phyloP scores from a whole-genome alignment of 164 flowering plant species.

The Echeveria elegans region DNA sequence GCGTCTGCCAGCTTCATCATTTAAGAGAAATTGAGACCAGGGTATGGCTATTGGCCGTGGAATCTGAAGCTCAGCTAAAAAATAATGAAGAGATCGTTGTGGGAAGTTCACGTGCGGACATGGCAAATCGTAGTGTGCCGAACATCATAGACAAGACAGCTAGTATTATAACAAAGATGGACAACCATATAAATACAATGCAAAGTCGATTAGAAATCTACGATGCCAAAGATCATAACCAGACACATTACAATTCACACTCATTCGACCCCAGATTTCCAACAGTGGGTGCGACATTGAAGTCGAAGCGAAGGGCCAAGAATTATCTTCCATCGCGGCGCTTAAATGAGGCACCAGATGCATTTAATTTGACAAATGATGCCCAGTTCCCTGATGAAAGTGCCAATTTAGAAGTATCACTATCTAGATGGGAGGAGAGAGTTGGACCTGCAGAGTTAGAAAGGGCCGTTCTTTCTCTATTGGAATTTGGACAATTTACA shows the following conservation, averaged over 20 bases:
- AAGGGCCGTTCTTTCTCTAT: constrained; percentile 87
- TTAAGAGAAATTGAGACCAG: constrained; percentile 96
- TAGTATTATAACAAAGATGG: constrained; percentile 68
- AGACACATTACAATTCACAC: constrained; percentile 28
- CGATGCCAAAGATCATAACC: constrained; percentile 47
- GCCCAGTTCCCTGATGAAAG: constrained; percentile 49
- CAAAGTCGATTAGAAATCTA: constrained; percentile 41
- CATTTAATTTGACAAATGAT: constrained; percentile 28
- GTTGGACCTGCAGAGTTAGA: constrained; percentile 85
- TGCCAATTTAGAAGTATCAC: constrained; percentile 41
- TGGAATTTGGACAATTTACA: constrained; percentile 92
- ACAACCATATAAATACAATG: constrained; percentile 56
- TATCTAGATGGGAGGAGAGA: constrained; percentile 93
- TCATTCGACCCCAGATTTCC: constrained; percentile 30
- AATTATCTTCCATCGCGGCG: constrained; percentile 42
- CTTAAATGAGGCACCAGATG: constrained; percentile 39
- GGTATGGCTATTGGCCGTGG: constrained; percentile 98
- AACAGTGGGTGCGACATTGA: constrained; percentile 32
- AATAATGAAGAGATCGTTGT: constrained; percentile 44
- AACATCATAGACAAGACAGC: constrained; percentile 82
- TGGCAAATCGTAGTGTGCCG: constrained; percentile 31
- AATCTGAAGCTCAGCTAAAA: constrained; percentile 84
- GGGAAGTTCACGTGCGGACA: constrained; percentile 27
- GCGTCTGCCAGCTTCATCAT: constrained; percentile 87
- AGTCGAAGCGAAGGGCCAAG: constrained; percentile 72